phyloP scores from a whole-genome alignment of 2,329 filamentous ascomycete genomes.

The Stachybotrys chlorohalonatus region DNA sequence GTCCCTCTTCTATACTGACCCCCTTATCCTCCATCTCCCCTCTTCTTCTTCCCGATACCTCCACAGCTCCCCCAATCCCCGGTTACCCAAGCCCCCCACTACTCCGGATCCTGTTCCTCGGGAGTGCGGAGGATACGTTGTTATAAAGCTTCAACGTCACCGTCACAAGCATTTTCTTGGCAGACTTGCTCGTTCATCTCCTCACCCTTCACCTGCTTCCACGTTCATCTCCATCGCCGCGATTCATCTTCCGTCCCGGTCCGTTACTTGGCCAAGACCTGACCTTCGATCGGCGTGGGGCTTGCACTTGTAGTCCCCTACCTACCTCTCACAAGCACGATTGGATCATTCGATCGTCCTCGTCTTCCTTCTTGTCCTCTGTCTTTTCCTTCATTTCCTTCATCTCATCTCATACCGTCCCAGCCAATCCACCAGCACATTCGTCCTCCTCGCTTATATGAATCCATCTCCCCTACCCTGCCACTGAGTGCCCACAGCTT shows the following conservation, averaged over 20 bases:
- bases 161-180: not conserved
- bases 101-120: not conserved
- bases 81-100: not conserved
- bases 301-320: not conserved
- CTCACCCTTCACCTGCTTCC: not conserved
- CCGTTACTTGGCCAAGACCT: not conserved
- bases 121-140: not conserved
- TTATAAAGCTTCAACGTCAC: not conserved
- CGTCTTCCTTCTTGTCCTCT: not conserved
- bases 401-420: not conserved
- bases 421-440: not conserved
- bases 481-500: not conserved
- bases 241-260: not conserved
- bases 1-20: no score
- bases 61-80: not conserved
- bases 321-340: not conserved
- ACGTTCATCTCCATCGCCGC: not conserved
- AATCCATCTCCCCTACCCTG: not conserved
- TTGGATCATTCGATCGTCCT: not conserved
- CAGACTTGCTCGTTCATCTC: not conserved
- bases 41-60: not conserved
- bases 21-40: not conserved
- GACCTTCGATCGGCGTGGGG: not conserved
- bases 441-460: not conserved
- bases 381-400: not conserved